phyloP scores from a whole-genome alignment of 257 asterid species.

The Sherardia arvensis region DNA sequence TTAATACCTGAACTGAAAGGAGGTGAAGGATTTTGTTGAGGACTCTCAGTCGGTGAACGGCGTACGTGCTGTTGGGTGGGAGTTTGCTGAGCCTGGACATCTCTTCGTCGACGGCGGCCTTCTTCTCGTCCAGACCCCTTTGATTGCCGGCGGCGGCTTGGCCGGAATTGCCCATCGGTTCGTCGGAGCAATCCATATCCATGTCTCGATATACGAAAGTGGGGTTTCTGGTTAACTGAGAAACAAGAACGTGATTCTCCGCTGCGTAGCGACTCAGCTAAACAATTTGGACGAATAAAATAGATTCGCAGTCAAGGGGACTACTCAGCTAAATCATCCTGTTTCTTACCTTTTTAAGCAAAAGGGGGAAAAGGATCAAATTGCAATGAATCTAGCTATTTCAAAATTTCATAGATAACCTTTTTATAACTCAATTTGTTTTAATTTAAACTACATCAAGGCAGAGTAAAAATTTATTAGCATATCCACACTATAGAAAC shows the following conservation, averaged over 20 bases:
- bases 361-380: too few relatives aligned
- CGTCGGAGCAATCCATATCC: constrained; percentile 2
- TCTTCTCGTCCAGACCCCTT: constrained; percentile 37
- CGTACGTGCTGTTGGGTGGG: constrained; percentile 61
- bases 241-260: background rate
- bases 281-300: background rate
- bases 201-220: background rate
- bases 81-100: constrained; percentile 39
- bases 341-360: too few relatives aligned
- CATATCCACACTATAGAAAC: too few relatives aligned
- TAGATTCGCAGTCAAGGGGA: too few relatives aligned
- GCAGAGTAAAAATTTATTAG: too few relatives aligned
- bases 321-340: too few relatives aligned
- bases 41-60: constrained; percentile 61
- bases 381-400: too few relatives aligned
- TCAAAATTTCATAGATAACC: too few relatives aligned
- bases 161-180: background rate
- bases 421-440: too few relatives aligned
- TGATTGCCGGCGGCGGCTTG: constrained; percentile 9
- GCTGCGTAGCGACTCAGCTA: background rate
- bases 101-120: constrained; percentile 46
- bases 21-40: constrained; percentile 58
- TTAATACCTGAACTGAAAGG: constrained; percentile 48
- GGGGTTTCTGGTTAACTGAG: background rate
- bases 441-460: too few relatives aligned